Evolutionary conservation across 2,329 filamentous ascomycete species (phyloP), one percentile per base, ranked within the genome.

Genomic region (Ophiostoma sp.): DNA sequence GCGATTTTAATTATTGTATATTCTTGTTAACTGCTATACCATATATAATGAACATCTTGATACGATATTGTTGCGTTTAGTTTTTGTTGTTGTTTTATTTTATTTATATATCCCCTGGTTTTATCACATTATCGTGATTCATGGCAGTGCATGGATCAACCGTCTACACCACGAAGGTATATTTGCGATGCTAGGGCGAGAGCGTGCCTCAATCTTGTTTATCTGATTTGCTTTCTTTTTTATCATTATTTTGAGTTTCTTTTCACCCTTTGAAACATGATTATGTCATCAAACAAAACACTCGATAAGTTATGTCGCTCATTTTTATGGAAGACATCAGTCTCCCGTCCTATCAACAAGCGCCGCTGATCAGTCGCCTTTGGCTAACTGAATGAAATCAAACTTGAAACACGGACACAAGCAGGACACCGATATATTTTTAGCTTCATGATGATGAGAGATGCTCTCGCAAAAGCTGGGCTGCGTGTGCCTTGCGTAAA

Each of bases 11-110:
- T 57, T 57, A 57, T 57, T 57, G 52, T 57, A 57, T 57, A 57
- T 57, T 57, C 52, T 66, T 52, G 27, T 68, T 60, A 35, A 33
- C 52, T 71, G 65, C 52, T 68, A 48, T 67, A 70, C 35, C 64
- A 36, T 57, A 65, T 57, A 65, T 39, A 23, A 7, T 66, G 6
- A 31, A 17, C n/a, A 41, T 66, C 36, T 41, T 66, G 10, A 39
- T 35, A 65, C 65, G 33, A n/a, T 31, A 23, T 15, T 44, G 20
- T 48, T 8, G 15, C 8, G 20, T 23, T n/a, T 13, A 4, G 1
- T 41, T 39, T 41, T n/a, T 11, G 7, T 44, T 36, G 60, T 23
- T 23, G 5, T 52, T 27, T 57, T 27, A 13, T 48, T 52, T 52
- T 23, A 20, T 23, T 52, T 20, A 4, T 6, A n/a, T n/a, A 31